Base-by-base conservation (phyloP, 179 eudicot genomes). In the Silene vulgaris region DNA sequence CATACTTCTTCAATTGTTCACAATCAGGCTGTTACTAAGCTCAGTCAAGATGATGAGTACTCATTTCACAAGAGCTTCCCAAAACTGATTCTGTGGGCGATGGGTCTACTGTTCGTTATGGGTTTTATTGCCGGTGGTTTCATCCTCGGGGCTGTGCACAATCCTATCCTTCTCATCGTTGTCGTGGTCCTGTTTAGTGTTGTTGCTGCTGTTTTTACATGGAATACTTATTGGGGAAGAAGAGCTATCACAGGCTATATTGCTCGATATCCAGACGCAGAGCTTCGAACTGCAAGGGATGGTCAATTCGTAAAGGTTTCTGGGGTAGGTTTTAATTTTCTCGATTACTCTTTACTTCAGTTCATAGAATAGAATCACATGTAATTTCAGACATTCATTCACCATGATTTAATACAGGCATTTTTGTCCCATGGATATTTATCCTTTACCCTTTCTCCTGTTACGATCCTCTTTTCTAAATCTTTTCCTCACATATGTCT, bases 221-320 rank as follows among this genome's bases (percentile, higher is more conserved):
- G 97, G 97, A 95, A 95, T 85, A 80, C 86, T 72, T 85, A 82
- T 60, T 89, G 91, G 90, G 98, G 97, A 77, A 85, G 91, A 77
- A 84, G 84, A 69, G 97, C 90, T 76, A 83, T 91, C 45, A 86
- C 87, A 19, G 87, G 91, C 35, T 93, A 86, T 75, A 85, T 93
- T 50, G 85, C 87, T 67, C 79, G 79, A 61, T 91, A 93, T 84
- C 96, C 97, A 28, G 98, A 93, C 79, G 90, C 97, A 30, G 93
- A 93, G 88, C 90, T 93, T 64, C 82, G 98, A 72, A 87, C 97
- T 71, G 98, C 98, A 17, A 93, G 83, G 78, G 86, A 93, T 85
- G 98, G 97, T 54, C 97, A 93, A 75, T 93, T 91, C 68, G 98
- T 93, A 70, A 93, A 93, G 82, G 90, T 93, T 83, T 89, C 98